Percentiles rank a stretch among this genome's conserved stretches.
These are phyloP conservation scores for Nakazawaea molendinolei DNA, from an alignment of 805 yeast genomes.

Conservation along the genomic window DNA sequence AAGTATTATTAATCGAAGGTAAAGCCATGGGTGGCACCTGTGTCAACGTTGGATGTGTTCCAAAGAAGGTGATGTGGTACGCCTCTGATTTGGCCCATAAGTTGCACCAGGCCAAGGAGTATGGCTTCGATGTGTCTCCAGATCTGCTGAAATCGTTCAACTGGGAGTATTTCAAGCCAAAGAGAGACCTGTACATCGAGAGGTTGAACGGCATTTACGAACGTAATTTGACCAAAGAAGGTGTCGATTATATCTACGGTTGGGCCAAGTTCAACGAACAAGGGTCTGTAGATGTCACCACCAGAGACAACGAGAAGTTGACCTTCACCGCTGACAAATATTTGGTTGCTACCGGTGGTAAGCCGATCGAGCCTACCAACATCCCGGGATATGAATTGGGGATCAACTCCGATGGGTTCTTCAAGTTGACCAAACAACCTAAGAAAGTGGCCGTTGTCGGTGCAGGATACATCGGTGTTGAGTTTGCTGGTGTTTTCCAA, in stretches of 20 bases:
- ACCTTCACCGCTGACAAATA: constrained; percentile 74
- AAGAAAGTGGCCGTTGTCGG: constrained; percentile 92
- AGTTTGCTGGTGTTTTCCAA: constrained; percentile 89
- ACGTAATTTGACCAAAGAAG: constrained; percentile 79
- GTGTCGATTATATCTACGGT: constrained; percentile 82
- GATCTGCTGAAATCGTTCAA: constrained; percentile 58
- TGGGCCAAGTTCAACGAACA: constrained; percentile 70
- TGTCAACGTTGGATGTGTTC: constrained; percentile 99
- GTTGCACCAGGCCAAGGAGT: constrained; percentile 67
- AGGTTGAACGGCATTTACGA: constrained; percentile 92
- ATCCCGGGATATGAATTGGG: constrained; percentile 83
- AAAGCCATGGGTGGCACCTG: constrained; percentile 93
- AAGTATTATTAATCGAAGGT: constrained; percentile 75
- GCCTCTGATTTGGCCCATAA: constrained; percentile 85
- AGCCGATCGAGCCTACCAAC: constrained; percentile 59
- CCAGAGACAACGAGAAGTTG: constrained; percentile 46
- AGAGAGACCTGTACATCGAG: constrained; percentile 86
- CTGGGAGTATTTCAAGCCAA: constrained; percentile 76
- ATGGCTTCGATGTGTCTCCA: constrained; percentile 65
- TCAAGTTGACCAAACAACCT: constrained; percentile 75
- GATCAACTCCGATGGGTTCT: constrained; percentile 86
- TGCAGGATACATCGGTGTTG: constrained; percentile 96
- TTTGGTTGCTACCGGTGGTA: constrained; percentile 91
- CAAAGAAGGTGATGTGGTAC: constrained; percentile 98
- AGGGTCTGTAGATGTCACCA: constrained; percentile 73